phyloP scores from a whole-genome alignment of 2,329 filamentous ascomycete species.

The Dactylellina haptotyla region DNA sequence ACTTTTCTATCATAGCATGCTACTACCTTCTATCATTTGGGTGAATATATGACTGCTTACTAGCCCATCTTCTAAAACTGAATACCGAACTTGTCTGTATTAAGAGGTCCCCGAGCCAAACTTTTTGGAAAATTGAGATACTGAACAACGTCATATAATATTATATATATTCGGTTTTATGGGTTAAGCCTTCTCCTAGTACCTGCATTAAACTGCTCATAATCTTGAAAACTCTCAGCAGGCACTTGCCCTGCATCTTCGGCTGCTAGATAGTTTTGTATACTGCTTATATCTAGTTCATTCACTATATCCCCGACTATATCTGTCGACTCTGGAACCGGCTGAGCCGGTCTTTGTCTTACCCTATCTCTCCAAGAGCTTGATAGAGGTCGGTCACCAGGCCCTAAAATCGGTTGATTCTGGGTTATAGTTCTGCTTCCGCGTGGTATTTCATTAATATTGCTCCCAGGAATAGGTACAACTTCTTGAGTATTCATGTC shows the following conservation, averaged over 20 bases:
- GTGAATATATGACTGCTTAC: no score
- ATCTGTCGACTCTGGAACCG: no score
- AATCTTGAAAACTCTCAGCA: background rate
- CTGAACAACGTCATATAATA: no score
- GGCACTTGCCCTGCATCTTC: background rate
- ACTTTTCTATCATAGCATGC: background rate
- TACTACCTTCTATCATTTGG: no score
- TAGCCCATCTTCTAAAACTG: no score
- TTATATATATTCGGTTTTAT: no score
- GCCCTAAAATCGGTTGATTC: background rate
- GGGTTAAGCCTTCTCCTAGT: background rate
- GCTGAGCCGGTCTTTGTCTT: background rate
- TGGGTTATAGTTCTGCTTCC: background rate
- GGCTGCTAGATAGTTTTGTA: background rate
- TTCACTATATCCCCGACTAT: background rate
- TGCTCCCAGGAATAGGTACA: no score
- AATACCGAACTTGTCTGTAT: no score
- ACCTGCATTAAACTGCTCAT: slow-evolving; percentile 11
- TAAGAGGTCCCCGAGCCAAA: no score
- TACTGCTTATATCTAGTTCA: background rate
- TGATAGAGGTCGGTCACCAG: background rate
- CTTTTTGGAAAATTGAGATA: no score
- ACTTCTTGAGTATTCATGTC: no score
- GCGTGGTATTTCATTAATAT: no score
- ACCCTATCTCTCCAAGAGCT: background rate